A percentile compares a stretch with the other conserved stretches of the same genome.
Evolutionary conservation across 768 basidiomycete species (phyloP).

Genomic region (Russula ochroleuca): DNA sequence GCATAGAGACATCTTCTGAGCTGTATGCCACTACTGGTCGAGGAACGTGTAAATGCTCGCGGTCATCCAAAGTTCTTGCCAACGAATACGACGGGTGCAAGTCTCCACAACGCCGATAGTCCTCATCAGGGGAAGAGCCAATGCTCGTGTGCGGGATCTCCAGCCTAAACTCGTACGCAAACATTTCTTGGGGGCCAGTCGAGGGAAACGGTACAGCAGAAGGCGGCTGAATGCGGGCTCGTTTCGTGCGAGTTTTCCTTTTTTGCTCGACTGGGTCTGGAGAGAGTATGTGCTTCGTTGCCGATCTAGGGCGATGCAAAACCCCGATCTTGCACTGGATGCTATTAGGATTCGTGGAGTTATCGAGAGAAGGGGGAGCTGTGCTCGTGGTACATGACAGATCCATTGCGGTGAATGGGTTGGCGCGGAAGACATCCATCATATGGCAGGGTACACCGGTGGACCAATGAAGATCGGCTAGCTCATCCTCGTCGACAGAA

Average conservation of each 20-base stretch:
- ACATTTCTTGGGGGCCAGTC: slow-evolving; percentile 28
- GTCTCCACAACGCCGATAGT: neutral
- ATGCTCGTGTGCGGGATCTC: neutral
- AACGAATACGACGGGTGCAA: neutral
- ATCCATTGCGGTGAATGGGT: slow-evolving; percentile 15
- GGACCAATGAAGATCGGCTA: slow-evolving; percentile 19
- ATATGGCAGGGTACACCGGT: slow-evolving; percentile 24
- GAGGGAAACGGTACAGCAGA: slow-evolving; percentile 23
- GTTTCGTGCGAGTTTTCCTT: slow-evolving; percentile 21
- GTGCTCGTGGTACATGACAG: neutral
- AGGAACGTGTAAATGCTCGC: slow-evolving; percentile 1
- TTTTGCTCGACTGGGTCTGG: slow-evolving; percentile 11
- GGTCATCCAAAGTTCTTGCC: neutral
- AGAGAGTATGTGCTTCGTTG: slow-evolving; percentile 17
- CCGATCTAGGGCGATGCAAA: neutral
- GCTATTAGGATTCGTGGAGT: neutral
- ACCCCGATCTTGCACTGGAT: neutral
- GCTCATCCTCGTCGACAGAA: slow-evolving; percentile 4
- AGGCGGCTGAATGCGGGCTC: slow-evolving; percentile 19
- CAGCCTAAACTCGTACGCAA: slow-evolving; percentile 24
- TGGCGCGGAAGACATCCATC: slow-evolving; percentile 28
- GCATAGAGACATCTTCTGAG: slow-evolving; percentile 8
- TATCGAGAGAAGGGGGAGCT: slow-evolving; percentile 4
- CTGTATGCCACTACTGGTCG: neutral
- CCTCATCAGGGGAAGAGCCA: neutral